Evolutionary conservation across 345 rosid genomes (phyloP).

Genomic region (Aquilaria sinensis): DNA sequence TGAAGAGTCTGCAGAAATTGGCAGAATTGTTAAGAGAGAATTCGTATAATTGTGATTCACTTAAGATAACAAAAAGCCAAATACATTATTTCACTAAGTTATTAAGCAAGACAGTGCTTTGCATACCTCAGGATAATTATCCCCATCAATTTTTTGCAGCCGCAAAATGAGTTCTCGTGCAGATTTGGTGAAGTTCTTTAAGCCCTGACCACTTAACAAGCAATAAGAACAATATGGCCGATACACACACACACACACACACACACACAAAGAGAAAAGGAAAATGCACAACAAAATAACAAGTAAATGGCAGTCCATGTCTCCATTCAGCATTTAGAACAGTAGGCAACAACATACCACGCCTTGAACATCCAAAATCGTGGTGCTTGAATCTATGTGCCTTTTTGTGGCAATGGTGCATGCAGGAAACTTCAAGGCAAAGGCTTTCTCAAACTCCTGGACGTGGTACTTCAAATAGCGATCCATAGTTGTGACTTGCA

Average conservation of each 20-base stretch:
- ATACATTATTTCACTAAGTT: not conserved
- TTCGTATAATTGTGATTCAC: no score
- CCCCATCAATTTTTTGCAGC: constrained; percentile 94
- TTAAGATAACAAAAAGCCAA: not conserved
- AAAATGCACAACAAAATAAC: not conserved
- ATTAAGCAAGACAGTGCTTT: constrained; percentile 3
- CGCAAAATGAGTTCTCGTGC: constrained; percentile 90
- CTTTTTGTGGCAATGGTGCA: constrained; percentile 88
- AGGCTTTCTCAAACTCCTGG: constrained; percentile 85
- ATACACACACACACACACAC: not conserved
- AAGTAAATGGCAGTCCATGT: not conserved
- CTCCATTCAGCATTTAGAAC: not conserved
- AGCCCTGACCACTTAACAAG: constrained; percentile 43
- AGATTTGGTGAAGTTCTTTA: constrained; percentile 84
- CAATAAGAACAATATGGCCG: not conserved
- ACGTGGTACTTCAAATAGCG: constrained; percentile 88
- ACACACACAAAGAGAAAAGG: not conserved
- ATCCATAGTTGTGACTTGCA: constrained; percentile 89
- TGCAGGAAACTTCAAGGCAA: constrained; percentile 79
- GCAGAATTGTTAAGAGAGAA: not conserved
- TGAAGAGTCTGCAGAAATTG: constrained; percentile 74
- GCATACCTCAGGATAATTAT: constrained; percentile 94
- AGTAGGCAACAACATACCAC: constrained; percentile 50
- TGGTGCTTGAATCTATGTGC: constrained; percentile 93
- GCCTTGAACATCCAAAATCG: constrained; percentile 98